These are phyloP conservation scores for Microcyclospora tardicrescens DNA, from an alignment of 2,329 filamentous ascomycete species.

Conservation along the genomic window DNA sequence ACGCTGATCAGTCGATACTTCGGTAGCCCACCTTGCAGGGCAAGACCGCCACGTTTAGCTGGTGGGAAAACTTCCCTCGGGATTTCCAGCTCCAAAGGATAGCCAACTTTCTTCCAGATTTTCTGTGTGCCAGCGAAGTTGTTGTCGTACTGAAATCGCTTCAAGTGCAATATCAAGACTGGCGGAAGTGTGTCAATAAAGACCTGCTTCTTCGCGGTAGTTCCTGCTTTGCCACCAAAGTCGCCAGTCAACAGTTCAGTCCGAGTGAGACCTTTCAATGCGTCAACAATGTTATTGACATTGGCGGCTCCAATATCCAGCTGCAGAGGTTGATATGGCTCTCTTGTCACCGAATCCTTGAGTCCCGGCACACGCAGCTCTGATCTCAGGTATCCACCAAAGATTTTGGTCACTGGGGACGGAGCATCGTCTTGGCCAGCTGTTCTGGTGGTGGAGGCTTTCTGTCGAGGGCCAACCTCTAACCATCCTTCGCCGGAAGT, in stretches of 20 bases:
- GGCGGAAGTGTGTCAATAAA: conserved; percentile 86
- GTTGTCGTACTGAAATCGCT: conserved; percentile 92
- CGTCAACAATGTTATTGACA: conserved; percentile 83
- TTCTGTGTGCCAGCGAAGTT: conserved; percentile 72
- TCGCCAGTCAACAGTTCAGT: conserved; percentile 76
- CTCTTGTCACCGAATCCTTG: conserved; percentile 81
- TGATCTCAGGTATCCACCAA: conserved; percentile 80
- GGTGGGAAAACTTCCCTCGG: conserved; percentile 78
- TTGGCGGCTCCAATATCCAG: conserved; percentile 83
- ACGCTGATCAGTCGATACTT: conserved; percentile 79
- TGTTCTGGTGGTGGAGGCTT: conserved; percentile 70
- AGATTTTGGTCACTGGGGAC: conserved; percentile 86
- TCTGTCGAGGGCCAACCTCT: conserved; percentile 88
- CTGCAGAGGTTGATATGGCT: conserved; percentile 89
- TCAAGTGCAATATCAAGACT: conserved; percentile 85
- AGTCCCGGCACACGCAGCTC: conserved; percentile 76
- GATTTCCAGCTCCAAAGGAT: conserved; percentile 87
- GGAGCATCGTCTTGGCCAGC: conserved; percentile 44
- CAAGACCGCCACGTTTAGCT: conserved; percentile 53
- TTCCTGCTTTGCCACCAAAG: conserved; percentile 62
- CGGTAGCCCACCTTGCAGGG: conserved; percentile 55
- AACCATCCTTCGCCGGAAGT: conserved; percentile 57
- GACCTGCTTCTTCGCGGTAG: conserved; percentile 73
- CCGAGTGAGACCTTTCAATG: conserved; percentile 69
- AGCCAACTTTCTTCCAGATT: conserved; percentile 96